phyloP scores from a whole-genome alignment of 2,329 filamentous ascomycete species.

The Aspergillus persii region DNA sequence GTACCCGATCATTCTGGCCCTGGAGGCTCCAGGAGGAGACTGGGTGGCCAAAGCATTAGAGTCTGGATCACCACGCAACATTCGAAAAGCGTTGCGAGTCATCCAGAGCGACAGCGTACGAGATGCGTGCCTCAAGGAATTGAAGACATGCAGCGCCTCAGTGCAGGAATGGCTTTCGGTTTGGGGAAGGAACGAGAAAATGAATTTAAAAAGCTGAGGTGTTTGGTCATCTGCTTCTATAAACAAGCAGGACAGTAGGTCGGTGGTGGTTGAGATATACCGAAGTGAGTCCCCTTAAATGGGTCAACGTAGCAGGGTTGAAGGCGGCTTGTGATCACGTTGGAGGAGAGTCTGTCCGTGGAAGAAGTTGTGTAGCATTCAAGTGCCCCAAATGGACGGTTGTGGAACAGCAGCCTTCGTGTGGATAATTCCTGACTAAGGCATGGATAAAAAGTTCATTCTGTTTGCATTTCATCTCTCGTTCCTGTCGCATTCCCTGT shows the following conservation, averaged over 20 bases:
- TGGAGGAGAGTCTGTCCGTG: neutral
- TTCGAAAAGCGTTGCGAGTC: conserved; percentile 16
- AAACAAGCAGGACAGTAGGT: too few species aligned
- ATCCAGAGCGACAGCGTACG: conserved; percentile 17
- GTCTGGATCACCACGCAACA: conserved; percentile 14
- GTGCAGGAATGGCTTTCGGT: conserved; percentile 23
- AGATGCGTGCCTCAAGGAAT: conserved; percentile 14
- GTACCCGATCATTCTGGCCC: conserved; percentile 20
- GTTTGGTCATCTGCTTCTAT: neutral
- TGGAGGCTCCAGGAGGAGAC: conserved; percentile 15
- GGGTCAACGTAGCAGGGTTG: neutral
- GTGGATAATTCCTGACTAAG: too few species aligned
- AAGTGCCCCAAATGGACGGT: too few species aligned
- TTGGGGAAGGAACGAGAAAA: conserved; percentile 25
- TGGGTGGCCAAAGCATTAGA: conserved; percentile 16
- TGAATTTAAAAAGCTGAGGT: conserved; percentile 17
- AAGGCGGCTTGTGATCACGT: neutral
- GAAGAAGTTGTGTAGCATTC: neutral
- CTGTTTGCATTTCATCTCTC: too few species aligned
- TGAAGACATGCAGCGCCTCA: conserved; percentile 11
- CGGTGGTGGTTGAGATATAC: neutral
- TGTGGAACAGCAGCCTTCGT: too few species aligned
- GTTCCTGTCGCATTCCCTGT: too few species aligned
- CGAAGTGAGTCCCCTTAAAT: neutral
- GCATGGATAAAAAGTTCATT: too few species aligned